Base-by-base conservation (phyloP, 2,329 filamentous ascomycete genomes). In the Alternaria sp. region DNA sequence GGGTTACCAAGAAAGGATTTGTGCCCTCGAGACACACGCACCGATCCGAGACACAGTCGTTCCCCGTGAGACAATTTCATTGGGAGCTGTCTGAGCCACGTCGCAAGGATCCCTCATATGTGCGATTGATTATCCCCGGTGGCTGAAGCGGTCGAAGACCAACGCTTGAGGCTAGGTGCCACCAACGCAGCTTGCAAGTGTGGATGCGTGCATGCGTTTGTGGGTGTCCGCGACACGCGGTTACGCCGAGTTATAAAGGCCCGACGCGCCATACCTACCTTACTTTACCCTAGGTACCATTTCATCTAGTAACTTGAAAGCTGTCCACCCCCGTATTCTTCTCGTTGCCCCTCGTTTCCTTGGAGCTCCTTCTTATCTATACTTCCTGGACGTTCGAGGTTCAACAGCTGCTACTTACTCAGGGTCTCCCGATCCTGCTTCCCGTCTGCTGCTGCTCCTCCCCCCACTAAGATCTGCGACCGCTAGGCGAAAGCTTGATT, bases 401-500 rank as follows among this genome's bases (percentile, higher is more conserved):
- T n/a, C n/a, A n/a, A n/a, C n/a, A n/a, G n/a, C n/a, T n/a, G n/a
- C n/a, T n/a, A n/a, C n/a, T n/a, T n/a, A n/a, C n/a, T 22, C 36
- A 36, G 28, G 9, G 22, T 42, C 22, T 22, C 38, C 26, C 54
- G 18, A 42, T 56, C 44, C 44, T 36, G 36, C 38, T 14, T 49
- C 24, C 30, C 12, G 28, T 16, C 36, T 39, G n/a, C 38, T 30
- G 28, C 28, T 30, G 9, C 20, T 12, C 20, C 39, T 20, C 12
- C 42, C 47, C 55, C 47, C 58, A 52, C 54, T 32, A 57, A 43
- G 42, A 48, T 51, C 53, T 55, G 43, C 47, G 20, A 32, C 42
- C 55, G 41, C 64, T 67, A 61, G 58, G 44, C 54, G 61, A 60
- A 65, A 62, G 61, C 59, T 62, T 66, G 61, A 54, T 47, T 43